Percentiles rank a stretch among this genome's conserved stretches.
phyloP scores from a whole-genome alignment of 306 rosid genomes.

The Inga leiocalycina region DNA sequence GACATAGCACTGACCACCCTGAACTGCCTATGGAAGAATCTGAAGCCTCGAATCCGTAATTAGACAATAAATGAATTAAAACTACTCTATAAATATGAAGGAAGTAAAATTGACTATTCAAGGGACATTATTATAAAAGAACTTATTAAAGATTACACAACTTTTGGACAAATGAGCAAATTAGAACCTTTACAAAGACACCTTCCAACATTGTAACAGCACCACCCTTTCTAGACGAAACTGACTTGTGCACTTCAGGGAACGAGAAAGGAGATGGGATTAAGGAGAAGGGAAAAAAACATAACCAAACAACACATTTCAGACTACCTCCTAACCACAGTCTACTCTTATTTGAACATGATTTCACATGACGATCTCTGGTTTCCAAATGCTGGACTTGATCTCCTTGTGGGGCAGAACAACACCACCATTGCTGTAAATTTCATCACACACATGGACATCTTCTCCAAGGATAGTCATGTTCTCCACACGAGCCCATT shows the following conservation, averaged over 20 bases:
- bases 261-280: constrained; percentile 18
- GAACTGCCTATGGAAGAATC: background rate
- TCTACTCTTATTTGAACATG: constrained; percentile 17
- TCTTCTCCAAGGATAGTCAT: constrained; percentile 98
- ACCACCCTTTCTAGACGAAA: constrained; percentile 35
- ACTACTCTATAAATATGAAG: background rate
- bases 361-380: constrained; percentile 93
- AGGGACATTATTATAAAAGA: background rate
- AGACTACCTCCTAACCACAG: constrained; percentile 35
- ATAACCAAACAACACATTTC: constrained; percentile 23
- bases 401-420: constrained; percentile 99
- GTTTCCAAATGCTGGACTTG: constrained; percentile 91
- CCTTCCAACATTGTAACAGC: constrained; percentile 30
- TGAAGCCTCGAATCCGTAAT: background rate
- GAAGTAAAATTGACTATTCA: background rate
- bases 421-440: constrained; percentile 94
- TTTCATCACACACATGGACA: constrained; percentile 88
- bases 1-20: background rate
- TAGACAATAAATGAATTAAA: background rate
- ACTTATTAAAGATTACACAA: constrained; percentile 33
- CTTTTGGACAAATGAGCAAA: constrained; percentile 40
- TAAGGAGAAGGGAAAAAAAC: constrained; percentile 10
- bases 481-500: constrained; percentile 97
- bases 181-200: constrained; percentile 35
- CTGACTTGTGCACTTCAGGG: constrained; percentile 32